These are phyloP conservation scores for Cryptococcus hybrid DNA, from an alignment of 1,284 basidiomycete species.

Conservation along the genomic window DNA sequence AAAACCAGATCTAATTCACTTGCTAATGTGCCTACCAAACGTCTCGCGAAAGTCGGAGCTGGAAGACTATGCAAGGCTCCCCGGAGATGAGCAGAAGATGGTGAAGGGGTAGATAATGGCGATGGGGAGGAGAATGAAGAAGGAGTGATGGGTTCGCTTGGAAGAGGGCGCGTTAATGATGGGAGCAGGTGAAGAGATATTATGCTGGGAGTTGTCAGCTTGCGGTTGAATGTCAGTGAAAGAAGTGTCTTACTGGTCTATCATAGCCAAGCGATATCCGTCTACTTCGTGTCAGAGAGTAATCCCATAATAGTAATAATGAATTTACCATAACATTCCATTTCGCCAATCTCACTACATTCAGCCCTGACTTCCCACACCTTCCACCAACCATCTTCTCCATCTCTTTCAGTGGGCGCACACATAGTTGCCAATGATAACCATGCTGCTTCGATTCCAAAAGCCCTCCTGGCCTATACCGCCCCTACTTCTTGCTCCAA, in stretches of 20 bases:
- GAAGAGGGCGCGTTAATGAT: slow-evolving; percentile 5
- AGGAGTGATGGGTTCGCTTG: background rate
- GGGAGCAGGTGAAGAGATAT: slow-evolving; percentile 40
- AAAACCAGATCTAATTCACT: slow-evolving; percentile 35
- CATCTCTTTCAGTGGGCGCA: background rate
- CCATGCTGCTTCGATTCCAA: slow-evolving; percentile 20
- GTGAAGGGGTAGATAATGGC: slow-evolving; percentile 1
- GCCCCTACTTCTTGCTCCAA: no score
- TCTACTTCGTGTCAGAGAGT: background rate
- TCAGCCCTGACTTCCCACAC: slow-evolving; percentile 45
- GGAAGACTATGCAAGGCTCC: background rate
- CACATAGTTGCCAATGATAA: slow-evolving; percentile 7
- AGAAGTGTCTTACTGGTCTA: background rate
- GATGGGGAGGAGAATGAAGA: slow-evolving; percentile 1
- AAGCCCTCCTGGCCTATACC: no score
- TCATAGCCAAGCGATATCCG: background rate
- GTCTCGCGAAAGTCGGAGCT: slow-evolving; percentile 2
- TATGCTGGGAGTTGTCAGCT: slow-evolving; percentile 19
- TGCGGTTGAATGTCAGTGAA: no score
- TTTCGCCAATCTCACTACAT: slow-evolving; percentile 45
- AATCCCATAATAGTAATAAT: background rate
- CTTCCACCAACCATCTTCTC: slow-evolving; percentile 37
- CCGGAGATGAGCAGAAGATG: background rate
- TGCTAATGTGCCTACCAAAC: slow-evolving; percentile 9
- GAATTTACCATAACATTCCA: slow-evolving; percentile 45